phyloP scores from a whole-genome alignment of 257 asterid species.

The Fraxinus cuspidata region DNA sequence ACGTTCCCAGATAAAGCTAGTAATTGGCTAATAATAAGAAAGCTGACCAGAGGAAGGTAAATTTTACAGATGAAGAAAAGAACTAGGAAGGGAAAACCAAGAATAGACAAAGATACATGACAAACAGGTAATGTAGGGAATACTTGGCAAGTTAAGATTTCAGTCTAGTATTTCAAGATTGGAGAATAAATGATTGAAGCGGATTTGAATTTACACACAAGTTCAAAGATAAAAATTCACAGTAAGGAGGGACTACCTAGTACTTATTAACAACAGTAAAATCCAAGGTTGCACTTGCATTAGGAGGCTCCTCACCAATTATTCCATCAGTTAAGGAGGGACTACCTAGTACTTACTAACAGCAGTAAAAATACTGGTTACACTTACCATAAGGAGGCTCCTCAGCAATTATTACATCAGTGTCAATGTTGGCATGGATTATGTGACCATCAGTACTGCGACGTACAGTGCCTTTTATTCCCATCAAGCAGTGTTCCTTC shows the following conservation, averaged over 20 bases:
- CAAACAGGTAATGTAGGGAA: constrained; percentile 4
- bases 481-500: constrained; percentile 96
- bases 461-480: constrained; percentile 96
- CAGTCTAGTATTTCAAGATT: not conserved
- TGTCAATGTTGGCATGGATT: constrained; percentile 98
- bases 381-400: constrained; percentile 93
- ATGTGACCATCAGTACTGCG: constrained; percentile 99
- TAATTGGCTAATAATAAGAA: constrained; percentile 1
- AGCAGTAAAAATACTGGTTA: constrained; percentile 16
- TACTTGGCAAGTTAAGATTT: constrained; percentile 1
- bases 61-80: constrained; percentile 16
- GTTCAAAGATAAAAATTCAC: not conserved
- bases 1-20: constrained; percentile 5
- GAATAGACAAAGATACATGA: not conserved
- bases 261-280: not conserved
- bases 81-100: not conserved
- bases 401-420: constrained; percentile 98
- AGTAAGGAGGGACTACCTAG: constrained; percentile 1
- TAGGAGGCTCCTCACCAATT: constrained; percentile 98
- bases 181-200: constrained; percentile 4
- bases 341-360: not conserved
- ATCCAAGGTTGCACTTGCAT: constrained; percentile 46
- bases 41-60: constrained; percentile 8
- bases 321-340: constrained; percentile 71
- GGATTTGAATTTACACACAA: constrained; percentile 4